phyloP scores from a whole-genome alignment of 2,329 filamentous ascomycete genomes.

The Trichophyton rubrum region DNA sequence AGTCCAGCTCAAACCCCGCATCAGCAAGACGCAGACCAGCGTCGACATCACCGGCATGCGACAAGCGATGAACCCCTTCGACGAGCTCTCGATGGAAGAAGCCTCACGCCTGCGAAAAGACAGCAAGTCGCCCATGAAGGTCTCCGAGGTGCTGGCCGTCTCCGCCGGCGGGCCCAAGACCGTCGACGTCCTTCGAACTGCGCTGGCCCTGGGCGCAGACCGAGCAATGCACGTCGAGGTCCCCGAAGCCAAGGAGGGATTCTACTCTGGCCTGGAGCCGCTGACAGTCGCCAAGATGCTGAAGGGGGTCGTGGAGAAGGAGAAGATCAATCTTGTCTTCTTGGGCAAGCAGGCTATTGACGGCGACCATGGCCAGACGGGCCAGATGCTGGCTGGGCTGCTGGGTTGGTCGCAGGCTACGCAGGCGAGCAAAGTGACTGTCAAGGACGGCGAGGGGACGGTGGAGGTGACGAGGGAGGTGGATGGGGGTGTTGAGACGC shows the following conservation, averaged over 20 bases:
- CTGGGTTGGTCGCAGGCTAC: conserved; percentile 91
- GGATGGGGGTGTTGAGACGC: conserved; percentile 85
- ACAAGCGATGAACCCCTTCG: conserved; percentile 98
- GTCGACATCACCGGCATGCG: conserved; percentile 90
- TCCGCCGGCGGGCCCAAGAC: conserved; percentile 80
- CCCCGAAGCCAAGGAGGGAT: conserved; percentile 47
- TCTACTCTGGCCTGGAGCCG: conserved; percentile 58
- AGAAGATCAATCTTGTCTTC: conserved; percentile 84
- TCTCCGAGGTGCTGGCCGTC: conserved; percentile 85
- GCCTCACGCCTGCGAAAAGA: conserved; percentile 78
- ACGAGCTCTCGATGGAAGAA: conserved; percentile 96
- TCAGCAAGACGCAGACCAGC: conserved; percentile 63
- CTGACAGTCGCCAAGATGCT: conserved; percentile 87
- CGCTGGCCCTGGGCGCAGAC: conserved; percentile 98
- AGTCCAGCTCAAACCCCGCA: conserved; percentile 50
- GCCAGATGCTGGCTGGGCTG: conserved; percentile 91
- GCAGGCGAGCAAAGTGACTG: conserved; percentile 72
- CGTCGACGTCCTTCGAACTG: conserved; percentile 78
- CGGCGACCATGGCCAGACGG: conserved; percentile 88
- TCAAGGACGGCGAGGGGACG: conserved; percentile 53
- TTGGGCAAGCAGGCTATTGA: conserved; percentile 98
- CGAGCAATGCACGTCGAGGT: conserved; percentile 77
- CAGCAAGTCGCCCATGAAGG: conserved; percentile 61
- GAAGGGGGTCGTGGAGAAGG: conserved; percentile 61
- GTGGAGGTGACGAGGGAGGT: conserved; percentile 82